A percentile compares a stretch with the other conserved stretches of the same genome.
Evolutionary conservation across 208 protist genomes (phyloP).

Genomic region (Spironucleus salmonicida): DNA sequence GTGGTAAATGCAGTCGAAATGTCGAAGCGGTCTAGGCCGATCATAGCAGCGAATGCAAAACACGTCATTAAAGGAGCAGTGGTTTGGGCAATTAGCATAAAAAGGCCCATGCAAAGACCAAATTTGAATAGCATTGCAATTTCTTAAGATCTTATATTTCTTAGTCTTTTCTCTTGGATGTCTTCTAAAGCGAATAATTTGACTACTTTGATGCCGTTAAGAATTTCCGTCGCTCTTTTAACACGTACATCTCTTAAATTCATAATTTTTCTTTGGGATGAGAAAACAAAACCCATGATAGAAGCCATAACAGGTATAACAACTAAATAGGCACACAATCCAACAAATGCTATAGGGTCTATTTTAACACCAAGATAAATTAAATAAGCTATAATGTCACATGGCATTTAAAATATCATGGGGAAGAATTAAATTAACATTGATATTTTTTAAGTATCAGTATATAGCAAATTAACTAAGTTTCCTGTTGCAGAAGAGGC

Average conservation of each 20-base stretch:
- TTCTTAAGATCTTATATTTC: conserved; percentile 32
- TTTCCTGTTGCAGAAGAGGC: conserved; percentile 41
- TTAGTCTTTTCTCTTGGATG: conserved; percentile 37
- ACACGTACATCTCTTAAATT: conserved; percentile 46
- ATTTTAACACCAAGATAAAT: conserved; percentile 44
- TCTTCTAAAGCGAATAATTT: conserved; percentile 55
- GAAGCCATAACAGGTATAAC: conserved; percentile 43
- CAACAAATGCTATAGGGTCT: conserved; percentile 42
- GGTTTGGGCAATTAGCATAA: not conserved
- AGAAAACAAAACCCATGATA: not conserved
- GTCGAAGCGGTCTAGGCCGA: not conserved
- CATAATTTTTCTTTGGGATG: conserved; percentile 31
- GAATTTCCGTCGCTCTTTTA: conserved; percentile 45
- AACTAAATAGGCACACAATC: conserved; percentile 46
- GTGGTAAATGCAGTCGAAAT: conserved; percentile 2
- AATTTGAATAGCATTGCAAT: not conserved
- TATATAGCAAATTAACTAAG: conserved; percentile 52
- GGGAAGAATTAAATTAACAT: conserved; percentile 35
- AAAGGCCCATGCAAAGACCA: not conserved
- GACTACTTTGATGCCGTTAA: conserved; percentile 51
- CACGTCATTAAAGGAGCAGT: conserved; percentile 12
- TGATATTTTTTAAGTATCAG: conserved; percentile 35
- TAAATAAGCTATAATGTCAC: conserved; percentile 45
- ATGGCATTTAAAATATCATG: conserved; percentile 40
- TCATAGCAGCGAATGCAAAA: conserved; percentile 20